Percentiles rank a stretch among this genome's conserved stretches.
phyloP scores from a whole-genome alignment of 2,329 filamentous ascomycete species.

The Fonsecaea pugnacius region DNA sequence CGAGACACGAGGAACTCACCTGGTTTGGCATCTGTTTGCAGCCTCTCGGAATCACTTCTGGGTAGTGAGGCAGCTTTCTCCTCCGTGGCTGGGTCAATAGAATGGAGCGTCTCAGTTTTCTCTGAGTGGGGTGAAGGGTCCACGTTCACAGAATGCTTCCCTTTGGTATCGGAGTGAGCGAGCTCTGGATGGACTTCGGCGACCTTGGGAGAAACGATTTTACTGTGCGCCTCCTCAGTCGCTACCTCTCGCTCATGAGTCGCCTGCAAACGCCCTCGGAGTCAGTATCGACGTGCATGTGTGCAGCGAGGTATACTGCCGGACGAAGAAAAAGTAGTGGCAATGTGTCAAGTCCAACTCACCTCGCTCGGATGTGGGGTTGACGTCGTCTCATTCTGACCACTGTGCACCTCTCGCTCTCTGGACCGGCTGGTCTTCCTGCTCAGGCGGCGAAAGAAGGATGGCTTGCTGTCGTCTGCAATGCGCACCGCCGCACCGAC shows the following conservation, averaged over 20 bases:
- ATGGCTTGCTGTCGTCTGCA: slow-evolving; percentile 18
- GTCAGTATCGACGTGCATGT: background rate
- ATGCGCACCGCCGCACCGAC: slow-evolving; percentile 9
- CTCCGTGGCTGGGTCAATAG: background rate
- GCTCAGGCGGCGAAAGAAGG: slow-evolving; percentile 21
- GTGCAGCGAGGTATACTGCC: background rate
- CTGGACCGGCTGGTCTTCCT: slow-evolving; percentile 20
- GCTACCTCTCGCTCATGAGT: background rate
- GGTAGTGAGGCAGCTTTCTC: background rate
- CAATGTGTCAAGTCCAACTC: background rate
- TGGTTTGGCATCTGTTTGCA: background rate
- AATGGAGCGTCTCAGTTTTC: background rate
- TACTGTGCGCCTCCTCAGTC: background rate
- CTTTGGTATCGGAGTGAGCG: background rate
- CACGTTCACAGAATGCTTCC: background rate
- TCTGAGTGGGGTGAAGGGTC: background rate
- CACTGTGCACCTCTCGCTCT: background rate
- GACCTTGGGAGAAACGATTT: slow-evolving; percentile 18
- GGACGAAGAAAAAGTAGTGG: background rate
- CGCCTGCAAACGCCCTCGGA: background rate
- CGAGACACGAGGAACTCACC: background rate
- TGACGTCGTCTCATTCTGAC: slow-evolving; percentile 9
- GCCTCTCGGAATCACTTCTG: background rate
- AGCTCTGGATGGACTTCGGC: slow-evolving; percentile 21
- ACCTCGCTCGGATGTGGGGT: slow-evolving; percentile 6